phyloP scores from a whole-genome alignment of 805 yeast species.

The Candida peoriensis region DNA sequence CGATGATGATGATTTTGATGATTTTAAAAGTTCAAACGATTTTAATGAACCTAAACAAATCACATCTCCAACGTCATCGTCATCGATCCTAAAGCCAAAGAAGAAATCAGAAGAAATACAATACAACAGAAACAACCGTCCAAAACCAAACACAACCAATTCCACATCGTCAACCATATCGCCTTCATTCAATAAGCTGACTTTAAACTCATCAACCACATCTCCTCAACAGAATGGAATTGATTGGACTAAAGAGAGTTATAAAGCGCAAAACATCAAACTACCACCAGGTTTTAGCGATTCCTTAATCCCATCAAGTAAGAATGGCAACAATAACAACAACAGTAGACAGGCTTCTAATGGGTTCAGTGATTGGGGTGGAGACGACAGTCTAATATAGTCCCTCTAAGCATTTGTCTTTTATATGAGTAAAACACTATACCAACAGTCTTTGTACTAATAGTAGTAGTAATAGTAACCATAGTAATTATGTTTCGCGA shows the following conservation, averaged over 20 bases:
- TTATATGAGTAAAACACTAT: background rate
- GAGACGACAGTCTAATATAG: slow-evolving; percentile 16
- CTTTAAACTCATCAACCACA: background rate
- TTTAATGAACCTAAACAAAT: too few relatives aligned
- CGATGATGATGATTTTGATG: slow-evolving; percentile 20
- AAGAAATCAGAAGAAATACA: too few relatives aligned
- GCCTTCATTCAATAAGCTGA: background rate
- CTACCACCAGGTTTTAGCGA: slow-evolving; percentile 41
- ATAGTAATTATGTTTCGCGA: too few relatives aligned
- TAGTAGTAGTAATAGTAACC: too few relatives aligned
- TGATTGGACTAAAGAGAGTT: slow-evolving; percentile 10
- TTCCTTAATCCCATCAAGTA: slow-evolving; percentile 28
- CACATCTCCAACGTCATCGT: too few relatives aligned
- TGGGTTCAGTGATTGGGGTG: slow-evolving; percentile 7
- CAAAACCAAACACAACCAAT: slow-evolving; percentile 4
- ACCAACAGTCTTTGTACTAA: background rate
- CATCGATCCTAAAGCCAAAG: too few relatives aligned
- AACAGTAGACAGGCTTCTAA: slow-evolving; percentile 1
- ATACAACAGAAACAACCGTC: slow-evolving; percentile 9
- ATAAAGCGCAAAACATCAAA: slow-evolving; percentile 11
- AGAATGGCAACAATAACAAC: slow-evolving; percentile 12
- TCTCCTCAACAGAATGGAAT: slow-evolving; percentile 2
- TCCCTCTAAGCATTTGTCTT: too few relatives aligned
- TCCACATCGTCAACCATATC: slow-evolving; percentile 2
- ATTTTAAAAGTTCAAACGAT: too few relatives aligned